Conservation (phyloP, 768 basidiomycete genomes). For the Lactarius vividus region DNA sequence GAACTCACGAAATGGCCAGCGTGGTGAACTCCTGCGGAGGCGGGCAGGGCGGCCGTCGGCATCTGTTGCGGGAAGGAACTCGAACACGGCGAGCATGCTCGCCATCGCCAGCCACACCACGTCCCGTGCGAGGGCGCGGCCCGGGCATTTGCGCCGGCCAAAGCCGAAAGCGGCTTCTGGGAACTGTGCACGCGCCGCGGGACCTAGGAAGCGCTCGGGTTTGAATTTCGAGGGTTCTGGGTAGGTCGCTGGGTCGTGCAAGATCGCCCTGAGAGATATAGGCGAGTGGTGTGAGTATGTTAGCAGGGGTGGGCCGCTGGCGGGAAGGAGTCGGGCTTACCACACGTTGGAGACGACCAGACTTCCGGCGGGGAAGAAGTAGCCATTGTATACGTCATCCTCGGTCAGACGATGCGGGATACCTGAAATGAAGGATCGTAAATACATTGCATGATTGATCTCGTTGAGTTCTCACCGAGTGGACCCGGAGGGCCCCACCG, state of each 20-base stretch:
- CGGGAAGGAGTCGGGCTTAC: neutral
- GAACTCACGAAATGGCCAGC: constrained; percentile 3
- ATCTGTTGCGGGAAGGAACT: constrained; percentile 18
- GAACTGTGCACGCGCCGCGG: neutral
- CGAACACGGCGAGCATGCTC: constrained; percentile 18
- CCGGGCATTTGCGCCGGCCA: constrained; percentile 18
- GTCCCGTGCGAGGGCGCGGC: constrained; percentile 11
- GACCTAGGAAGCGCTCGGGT: constrained; percentile 19
- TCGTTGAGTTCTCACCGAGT: constrained; percentile 2
- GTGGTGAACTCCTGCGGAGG: constrained; percentile 11
- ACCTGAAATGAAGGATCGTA: constrained; percentile 2
- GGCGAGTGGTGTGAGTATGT: neutral
- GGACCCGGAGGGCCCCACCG: constrained; percentile 18
- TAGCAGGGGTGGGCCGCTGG: neutral
- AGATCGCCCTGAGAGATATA: constrained; percentile 4
- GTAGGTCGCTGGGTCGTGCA: constrained; percentile 11
- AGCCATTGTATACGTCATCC: constrained; percentile 18
- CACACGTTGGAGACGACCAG: constrained; percentile 12
- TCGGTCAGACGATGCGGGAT: constrained; percentile 10
- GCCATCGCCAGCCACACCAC: constrained; percentile 17
- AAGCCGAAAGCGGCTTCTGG: constrained; percentile 17
- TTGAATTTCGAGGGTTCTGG: constrained; percentile 13
- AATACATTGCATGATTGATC: neutral
- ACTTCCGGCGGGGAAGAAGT: constrained; percentile 13
- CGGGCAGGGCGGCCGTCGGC: neutral